These are phyloP conservation scores for Climacium dendroides DNA, from an alignment of 225 moss, liverwort and hornwort genomes.

Conservation along the genomic window DNA sequence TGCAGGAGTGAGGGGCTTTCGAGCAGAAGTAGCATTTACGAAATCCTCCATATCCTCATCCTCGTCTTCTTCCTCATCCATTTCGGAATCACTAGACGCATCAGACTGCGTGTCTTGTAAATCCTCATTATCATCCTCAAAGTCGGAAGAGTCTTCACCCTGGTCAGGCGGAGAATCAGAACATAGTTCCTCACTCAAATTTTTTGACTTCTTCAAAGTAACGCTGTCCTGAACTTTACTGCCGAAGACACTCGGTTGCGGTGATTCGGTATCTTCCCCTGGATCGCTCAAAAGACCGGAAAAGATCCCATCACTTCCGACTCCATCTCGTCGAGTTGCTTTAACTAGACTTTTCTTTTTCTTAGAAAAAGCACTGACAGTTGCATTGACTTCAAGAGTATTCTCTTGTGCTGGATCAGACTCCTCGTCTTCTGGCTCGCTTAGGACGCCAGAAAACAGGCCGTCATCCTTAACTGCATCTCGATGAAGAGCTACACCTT, in stretches of 20 bases:
- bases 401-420: not conserved
- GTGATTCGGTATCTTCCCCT: not conserved
- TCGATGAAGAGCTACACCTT: not conserved
- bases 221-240: not conserved
- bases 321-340: not conserved
- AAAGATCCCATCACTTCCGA: slow-evolving; percentile 4
- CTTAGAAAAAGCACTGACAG: not conserved
- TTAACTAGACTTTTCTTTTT: not conserved
- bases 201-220: not conserved
- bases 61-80: slow-evolving; percentile 9
- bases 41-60: slow-evolving; percentile 5
- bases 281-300: slow-evolving; percentile 12
- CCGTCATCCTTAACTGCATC: not conserved
- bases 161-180: not conserved
- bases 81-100: not conserved
- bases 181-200: not conserved
- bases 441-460: slow-evolving; percentile 20
- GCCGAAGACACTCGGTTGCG: not conserved
- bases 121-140: not conserved
- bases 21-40: not conserved
- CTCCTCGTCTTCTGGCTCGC: slow-evolving; percentile 15
- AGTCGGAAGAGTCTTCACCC: not conserved
- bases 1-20: not conserved
- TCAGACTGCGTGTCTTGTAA: not conserved
- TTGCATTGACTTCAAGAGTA: not conserved